phyloP scores from a whole-genome alignment of 768 basidiomycete genomes.

The Tricholoma hemisulphureum region DNA sequence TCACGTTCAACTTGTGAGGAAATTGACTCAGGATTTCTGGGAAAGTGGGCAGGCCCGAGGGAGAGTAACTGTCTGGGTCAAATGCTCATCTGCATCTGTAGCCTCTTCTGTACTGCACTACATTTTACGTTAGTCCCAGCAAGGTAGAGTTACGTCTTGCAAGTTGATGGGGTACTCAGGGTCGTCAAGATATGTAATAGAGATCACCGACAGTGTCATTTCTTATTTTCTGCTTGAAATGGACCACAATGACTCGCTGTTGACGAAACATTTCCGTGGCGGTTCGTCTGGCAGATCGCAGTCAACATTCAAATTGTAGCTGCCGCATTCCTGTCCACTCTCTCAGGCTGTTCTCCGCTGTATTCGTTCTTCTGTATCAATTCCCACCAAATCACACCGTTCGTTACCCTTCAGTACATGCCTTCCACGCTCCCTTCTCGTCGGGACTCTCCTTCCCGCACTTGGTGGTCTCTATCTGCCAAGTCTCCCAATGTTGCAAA shows the following conservation, averaged over 20 bases:
- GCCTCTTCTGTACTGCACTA: too few species aligned
- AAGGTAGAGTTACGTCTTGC: too few species aligned
- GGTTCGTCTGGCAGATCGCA: neutral
- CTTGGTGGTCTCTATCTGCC: conserved; percentile 46
- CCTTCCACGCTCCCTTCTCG: conserved; percentile 30
- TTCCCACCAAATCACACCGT: neutral
- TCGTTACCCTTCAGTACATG: conserved; percentile 22
- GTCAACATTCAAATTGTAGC: neutral
- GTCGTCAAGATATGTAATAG: neutral
- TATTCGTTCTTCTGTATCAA: neutral
- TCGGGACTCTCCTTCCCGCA: conserved; percentile 35
- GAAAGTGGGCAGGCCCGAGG: too few species aligned
- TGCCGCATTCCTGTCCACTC: neutral
- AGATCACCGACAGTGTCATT: too few species aligned
- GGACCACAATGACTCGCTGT: neutral
- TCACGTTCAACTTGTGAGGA: too few species aligned
- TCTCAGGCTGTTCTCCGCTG: neutral
- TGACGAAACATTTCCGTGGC: neutral
- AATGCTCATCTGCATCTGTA: too few species aligned
- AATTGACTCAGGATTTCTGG: too few species aligned
- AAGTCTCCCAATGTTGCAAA: conserved; percentile 23
- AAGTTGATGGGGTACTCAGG: too few species aligned
- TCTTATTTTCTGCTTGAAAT: neutral
- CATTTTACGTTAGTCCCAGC: too few species aligned
- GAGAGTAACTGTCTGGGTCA: too few species aligned